Percentiles rank a stretch among this genome's conserved stretches.
phyloP scores from a whole-genome alignment of 1,139 yeast species.

The Saccharomyces hybrid region DNA sequence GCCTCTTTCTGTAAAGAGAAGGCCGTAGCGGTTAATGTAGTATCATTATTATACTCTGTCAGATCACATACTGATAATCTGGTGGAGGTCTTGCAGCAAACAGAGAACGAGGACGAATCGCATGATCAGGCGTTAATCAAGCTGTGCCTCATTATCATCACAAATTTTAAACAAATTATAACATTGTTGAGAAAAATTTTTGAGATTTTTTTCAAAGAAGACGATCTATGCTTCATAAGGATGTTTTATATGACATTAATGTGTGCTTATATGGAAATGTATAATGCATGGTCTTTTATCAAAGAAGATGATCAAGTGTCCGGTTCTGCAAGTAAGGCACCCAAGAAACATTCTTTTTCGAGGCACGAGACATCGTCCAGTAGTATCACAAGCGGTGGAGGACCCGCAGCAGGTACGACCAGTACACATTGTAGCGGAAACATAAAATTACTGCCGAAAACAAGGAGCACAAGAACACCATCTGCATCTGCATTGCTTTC shows the following conservation, averaged over 20 bases:
- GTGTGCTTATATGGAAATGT: constrained; percentile 69
- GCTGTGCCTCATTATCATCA: constrained; percentile 34
- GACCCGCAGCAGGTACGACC: not conserved
- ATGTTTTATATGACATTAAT: constrained; percentile 62
- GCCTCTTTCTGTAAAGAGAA: constrained; percentile 62
- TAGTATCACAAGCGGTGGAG: not conserved
- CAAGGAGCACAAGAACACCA: not conserved
- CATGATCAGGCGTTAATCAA: constrained; percentile 33
- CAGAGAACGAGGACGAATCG: constrained; percentile 38
- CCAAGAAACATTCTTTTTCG: not conserved
- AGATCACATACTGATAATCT: constrained; percentile 52
- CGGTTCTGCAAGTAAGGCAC: not conserved
- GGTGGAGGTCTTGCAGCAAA: constrained; percentile 51
- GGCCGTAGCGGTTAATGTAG: constrained; percentile 50
- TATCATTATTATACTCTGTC: constrained; percentile 46
- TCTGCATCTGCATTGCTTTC: not conserved
- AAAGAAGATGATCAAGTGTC: not conserved
- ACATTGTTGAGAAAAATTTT: constrained; percentile 42
- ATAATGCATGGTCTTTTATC: constrained; percentile 59
- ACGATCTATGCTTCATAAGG: constrained; percentile 64
- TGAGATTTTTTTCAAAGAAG: constrained; percentile 42
- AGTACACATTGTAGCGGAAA: not conserved
- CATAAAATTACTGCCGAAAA: not conserved
- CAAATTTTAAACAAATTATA: constrained; percentile 45
- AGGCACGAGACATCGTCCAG: not conserved